Evolutionary conservation across 164 flowering plant genomes (phyloP).

Genomic region (Aristolochia fimbriata): DNA sequence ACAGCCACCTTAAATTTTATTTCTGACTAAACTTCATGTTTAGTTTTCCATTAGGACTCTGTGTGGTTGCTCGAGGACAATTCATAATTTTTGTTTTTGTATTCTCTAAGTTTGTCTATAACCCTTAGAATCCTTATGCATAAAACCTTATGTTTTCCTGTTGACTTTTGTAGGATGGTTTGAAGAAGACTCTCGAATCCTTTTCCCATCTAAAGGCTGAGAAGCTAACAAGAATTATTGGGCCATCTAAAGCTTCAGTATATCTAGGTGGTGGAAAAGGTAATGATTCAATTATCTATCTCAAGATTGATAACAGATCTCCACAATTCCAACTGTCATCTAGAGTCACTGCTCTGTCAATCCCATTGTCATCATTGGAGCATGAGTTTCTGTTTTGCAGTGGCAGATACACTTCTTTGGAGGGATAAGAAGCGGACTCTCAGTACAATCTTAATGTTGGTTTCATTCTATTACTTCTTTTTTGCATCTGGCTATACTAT

Average conservation of each 20-base stretch:
- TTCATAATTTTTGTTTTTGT: no score
- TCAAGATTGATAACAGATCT: not conserved
- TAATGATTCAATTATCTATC: constrained; percentile 14
- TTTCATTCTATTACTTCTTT: constrained; percentile 58
- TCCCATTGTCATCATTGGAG: constrained; percentile 1
- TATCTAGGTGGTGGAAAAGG: constrained; percentile 77
- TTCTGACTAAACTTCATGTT: no score
- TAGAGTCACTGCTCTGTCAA: not conserved
- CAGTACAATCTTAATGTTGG: constrained; percentile 30
- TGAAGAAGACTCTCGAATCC: constrained; percentile 68
- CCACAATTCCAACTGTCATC: not conserved
- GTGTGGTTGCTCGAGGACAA: no score
- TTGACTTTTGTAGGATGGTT: constrained; percentile 53
- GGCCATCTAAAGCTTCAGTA: constrained; percentile 71
- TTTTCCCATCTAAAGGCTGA: constrained; percentile 71
- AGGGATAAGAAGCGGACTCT: constrained; percentile 63
- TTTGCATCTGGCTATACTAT: constrained; percentile 57
- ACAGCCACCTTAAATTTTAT: no score
- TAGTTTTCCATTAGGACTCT: no score
- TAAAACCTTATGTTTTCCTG: no score
- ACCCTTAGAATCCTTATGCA: no score
- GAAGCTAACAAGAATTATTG: constrained; percentile 25
- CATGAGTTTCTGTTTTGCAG: constrained; percentile 34
- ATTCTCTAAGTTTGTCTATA: no score
- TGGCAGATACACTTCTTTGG: constrained; percentile 89